These are phyloP conservation scores for Pyricularia sp. DNA, from an alignment of 2,329 filamentous ascomycete genomes.

Conservation along the genomic window DNA sequence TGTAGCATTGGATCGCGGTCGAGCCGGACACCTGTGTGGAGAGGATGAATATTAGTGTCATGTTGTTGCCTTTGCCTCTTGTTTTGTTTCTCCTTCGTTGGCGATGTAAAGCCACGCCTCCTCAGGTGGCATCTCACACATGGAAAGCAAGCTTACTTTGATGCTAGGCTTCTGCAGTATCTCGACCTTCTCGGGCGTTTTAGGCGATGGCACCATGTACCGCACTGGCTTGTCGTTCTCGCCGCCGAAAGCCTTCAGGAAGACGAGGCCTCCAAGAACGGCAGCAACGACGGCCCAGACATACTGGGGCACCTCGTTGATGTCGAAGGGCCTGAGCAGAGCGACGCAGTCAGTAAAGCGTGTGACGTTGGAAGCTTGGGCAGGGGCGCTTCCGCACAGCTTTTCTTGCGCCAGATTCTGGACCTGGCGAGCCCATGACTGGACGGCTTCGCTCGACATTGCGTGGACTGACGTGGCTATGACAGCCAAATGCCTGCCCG, in stretches of 20 bases:
- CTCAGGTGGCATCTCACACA: neutral
- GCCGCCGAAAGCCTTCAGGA: neutral
- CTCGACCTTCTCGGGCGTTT: slow-evolving; percentile 42
- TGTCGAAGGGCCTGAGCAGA: neutral
- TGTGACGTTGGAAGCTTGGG: neutral
- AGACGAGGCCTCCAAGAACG: neutral
- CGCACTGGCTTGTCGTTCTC: slow-evolving; percentile 28
- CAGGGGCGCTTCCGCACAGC: neutral
- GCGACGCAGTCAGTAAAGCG: neutral
- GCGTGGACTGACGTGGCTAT: neutral
- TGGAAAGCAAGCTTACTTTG: slow-evolving; percentile 29
- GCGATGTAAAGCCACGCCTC: neutral
- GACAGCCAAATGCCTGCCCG: neutral
- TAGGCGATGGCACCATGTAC: slow-evolving; percentile 51
- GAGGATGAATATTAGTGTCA: slow-evolving; percentile 3
- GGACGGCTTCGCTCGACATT: neutral
- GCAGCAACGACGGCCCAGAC: neutral
- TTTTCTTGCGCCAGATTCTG: neutral
- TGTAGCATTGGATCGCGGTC: slow-evolving; percentile 68
- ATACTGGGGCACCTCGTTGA: neutral
- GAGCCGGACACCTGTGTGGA: slow-evolving; percentile 41
- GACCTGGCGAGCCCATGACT: slow-evolving; percentile 2
- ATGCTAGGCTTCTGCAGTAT: slow-evolving; percentile 49
- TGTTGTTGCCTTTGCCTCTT: neutral
- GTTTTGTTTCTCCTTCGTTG: neutral